A percentile compares a stretch with the other conserved stretches of the same genome.
Conservation (phyloP, 371 early-diverging fungal species). For the Rhizopus arrhizus region DNA sequence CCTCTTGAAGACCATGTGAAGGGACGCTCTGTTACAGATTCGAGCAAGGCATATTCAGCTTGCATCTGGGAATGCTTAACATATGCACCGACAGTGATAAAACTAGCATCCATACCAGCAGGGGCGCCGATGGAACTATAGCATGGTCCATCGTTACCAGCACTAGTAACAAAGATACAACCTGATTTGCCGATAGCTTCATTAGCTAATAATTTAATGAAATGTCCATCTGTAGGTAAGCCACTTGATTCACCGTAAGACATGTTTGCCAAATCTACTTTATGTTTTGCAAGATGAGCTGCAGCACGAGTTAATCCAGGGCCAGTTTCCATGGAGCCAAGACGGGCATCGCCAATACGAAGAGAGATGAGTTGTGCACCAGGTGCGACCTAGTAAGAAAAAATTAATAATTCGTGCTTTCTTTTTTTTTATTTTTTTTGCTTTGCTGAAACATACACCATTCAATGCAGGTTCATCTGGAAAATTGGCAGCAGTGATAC, state of each 20-base stretch:
- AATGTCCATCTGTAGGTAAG: slow-evolving; percentile 76
- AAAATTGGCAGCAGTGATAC: slow-evolving; percentile 80
- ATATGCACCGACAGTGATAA: slow-evolving; percentile 93
- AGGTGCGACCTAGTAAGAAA: slow-evolving; percentile 69
- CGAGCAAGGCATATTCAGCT: slow-evolving; percentile 84
- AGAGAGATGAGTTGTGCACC: slow-evolving; percentile 92
- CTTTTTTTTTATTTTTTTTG: neutral
- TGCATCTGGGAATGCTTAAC: slow-evolving; percentile 85
- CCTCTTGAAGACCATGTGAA: slow-evolving; percentile 93
- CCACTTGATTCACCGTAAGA: slow-evolving; percentile 88
- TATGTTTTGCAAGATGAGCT: slow-evolving; percentile 72
- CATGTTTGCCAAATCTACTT: slow-evolving; percentile 94
- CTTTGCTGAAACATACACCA: slow-evolving; percentile 61
- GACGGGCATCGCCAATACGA: slow-evolving; percentile 90
- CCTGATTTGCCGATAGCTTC: slow-evolving; percentile 84
- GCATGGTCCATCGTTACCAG: slow-evolving; percentile 93
- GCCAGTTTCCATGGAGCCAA: slow-evolving; percentile 87
- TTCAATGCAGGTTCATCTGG: slow-evolving; percentile 83
- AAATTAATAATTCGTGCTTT: neutral
- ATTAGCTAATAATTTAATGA: slow-evolving; percentile 75
- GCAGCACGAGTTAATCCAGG: slow-evolving; percentile 85
- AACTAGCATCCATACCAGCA: slow-evolving; percentile 73
- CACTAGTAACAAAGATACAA: slow-evolving; percentile 86
- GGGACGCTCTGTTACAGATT: slow-evolving; percentile 73
- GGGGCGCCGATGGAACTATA: slow-evolving; percentile 87